Conservation (phyloP, 768 basidiomycete genomes). For the Rhodotorula taiwanensis region DNA sequence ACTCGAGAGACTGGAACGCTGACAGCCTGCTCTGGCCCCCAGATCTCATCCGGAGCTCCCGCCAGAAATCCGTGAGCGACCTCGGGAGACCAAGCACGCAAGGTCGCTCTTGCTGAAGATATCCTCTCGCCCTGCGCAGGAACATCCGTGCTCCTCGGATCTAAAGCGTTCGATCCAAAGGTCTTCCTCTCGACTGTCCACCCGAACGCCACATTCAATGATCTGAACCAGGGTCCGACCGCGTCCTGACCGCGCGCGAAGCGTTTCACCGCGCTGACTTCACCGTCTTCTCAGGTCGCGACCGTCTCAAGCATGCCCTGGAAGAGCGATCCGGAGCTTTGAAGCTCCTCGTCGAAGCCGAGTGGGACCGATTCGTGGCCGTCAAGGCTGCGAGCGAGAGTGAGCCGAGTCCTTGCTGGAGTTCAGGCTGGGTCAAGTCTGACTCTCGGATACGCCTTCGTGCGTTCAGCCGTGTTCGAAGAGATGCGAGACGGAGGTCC, state of each 20-base stretch:
- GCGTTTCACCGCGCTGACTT: neutral
- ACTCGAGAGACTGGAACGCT: constrained; percentile 37
- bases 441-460: neutral
- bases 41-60: constrained; percentile 62
- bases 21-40: neutral
- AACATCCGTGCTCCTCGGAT: constrained; percentile 71
- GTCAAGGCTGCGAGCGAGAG: constrained; percentile 97
- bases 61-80: constrained; percentile 50
- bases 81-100: no score
- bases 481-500: constrained; percentile 85
- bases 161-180: constrained; percentile 94
- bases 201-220: constrained; percentile 90
- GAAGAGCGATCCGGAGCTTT: constrained; percentile 92
- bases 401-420: constrained; percentile 43
- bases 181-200: constrained; percentile 83
- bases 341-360: constrained; percentile 87
- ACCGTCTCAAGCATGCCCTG: constrained; percentile 53
- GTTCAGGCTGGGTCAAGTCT: neutral
- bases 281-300: neutral
- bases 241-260: accelerated
- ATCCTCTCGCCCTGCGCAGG: constrained; percentile 46
- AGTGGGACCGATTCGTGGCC: constrained; percentile 94
- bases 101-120: constrained; percentile 1
- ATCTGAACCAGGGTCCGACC: constrained; percentile 71
- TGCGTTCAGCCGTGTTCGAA: constrained; percentile 62